Evolutionary conservation across 257 asterid genomes (phyloP).

Genomic region (Anisodus acutangulus): DNA sequence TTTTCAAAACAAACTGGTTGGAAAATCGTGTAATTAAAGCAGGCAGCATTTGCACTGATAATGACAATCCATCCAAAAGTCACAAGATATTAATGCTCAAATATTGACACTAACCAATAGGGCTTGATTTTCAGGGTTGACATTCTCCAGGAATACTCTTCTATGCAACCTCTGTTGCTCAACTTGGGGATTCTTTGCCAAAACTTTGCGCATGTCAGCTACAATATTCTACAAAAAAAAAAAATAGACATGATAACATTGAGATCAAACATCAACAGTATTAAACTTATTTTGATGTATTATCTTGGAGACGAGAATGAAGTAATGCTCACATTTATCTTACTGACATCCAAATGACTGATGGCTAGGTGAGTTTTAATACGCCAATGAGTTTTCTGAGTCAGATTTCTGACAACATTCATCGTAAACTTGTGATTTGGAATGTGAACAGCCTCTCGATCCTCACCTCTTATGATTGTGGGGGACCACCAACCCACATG

Average conservation of each 20-base stretch:
- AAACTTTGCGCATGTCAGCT: conserved; percentile 96
- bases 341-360: conserved; percentile 88
- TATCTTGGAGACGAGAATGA: not conserved
- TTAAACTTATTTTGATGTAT: not conserved
- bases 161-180: conserved; percentile 93
- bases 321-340: conserved; percentile 70
- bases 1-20: not conserved
- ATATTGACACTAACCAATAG: conserved; percentile 65
- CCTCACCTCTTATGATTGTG: conserved; percentile 89
- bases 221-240: conserved; percentile 68
- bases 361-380: conserved; percentile 86
- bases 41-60: conserved; percentile 8
- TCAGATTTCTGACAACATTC: conserved; percentile 88
- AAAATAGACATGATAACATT: conserved; percentile 7
- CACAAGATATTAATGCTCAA: conserved; percentile 33
- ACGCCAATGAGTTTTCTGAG: conserved; percentile 94
- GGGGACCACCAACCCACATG: conserved; percentile 99
- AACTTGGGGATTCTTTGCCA: conserved; percentile 91
- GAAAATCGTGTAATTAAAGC: not conserved
- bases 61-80: conserved; percentile 24
- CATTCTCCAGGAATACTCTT: conserved; percentile 81
- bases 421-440: conserved; percentile 94
- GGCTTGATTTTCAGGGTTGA: conserved; percentile 88
- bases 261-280: not conserved
- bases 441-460: conserved; percentile 96